Percentiles rank a stretch among this genome's conserved stretches.
Evolutionary conservation across 1,284 basidiomycete genomes (phyloP).

Genomic region (Fomitiporia mediterranea): DNA sequence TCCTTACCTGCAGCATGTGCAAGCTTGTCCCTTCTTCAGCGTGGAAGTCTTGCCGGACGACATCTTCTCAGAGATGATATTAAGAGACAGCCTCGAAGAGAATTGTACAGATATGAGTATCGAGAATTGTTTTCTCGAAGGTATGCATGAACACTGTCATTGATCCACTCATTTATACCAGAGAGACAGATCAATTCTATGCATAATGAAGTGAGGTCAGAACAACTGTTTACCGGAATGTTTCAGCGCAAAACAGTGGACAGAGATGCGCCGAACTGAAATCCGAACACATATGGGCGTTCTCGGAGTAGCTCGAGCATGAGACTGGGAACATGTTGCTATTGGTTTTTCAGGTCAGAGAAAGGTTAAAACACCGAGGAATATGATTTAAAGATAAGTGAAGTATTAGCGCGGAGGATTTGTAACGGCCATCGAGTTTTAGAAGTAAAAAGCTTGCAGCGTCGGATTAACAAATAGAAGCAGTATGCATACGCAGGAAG

Average conservation of each 20-base stretch:
- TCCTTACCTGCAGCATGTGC: slow-evolving; percentile 26
- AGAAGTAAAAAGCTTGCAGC: no score
- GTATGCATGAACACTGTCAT: not conserved
- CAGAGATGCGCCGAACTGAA: not conserved
- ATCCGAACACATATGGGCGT: not conserved
- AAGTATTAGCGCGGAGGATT: no score
- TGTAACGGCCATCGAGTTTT: no score
- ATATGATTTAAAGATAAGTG: no score
- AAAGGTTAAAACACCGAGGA: not conserved
- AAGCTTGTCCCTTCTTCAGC: slow-evolving; percentile 28
- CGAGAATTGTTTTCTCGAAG: not conserved
- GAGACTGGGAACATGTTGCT: not conserved
- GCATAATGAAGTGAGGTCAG: not conserved
- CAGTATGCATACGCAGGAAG: no score
- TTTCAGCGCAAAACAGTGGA: not conserved
- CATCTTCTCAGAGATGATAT: not conserved
- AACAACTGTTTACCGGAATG: not conserved
- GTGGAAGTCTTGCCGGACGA: slow-evolving; percentile 13
- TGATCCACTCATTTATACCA: not conserved
- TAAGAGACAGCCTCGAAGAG: no score
- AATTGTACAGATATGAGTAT: no score
- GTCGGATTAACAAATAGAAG: no score
- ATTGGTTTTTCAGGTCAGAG: not conserved
- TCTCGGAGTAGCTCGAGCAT: no score
- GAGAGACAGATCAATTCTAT: not conserved